A percentile compares a stretch with the other conserved stretches of the same genome.
These are phyloP conservation scores for Agrocybe praecox DNA, from an alignment of 768 basidiomycete species.

Conservation along the genomic window DNA sequence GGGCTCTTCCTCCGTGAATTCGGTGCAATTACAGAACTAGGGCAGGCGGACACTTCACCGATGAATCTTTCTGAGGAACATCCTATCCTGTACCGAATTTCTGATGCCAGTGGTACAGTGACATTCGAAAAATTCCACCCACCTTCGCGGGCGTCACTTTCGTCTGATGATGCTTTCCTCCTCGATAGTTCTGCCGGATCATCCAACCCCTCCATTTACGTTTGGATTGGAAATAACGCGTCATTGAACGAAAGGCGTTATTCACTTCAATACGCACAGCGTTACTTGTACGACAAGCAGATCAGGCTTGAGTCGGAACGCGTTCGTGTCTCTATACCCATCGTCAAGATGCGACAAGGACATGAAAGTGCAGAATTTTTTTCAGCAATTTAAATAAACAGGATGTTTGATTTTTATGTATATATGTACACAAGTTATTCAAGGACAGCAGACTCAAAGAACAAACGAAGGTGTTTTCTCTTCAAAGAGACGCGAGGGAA, in stretches of 20 bases:
- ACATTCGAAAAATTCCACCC: slow-evolving; percentile 37
- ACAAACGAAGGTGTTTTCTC: too few relatives aligned
- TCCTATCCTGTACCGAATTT: slow-evolving; percentile 41
- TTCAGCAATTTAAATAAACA: slow-evolving; percentile 12
- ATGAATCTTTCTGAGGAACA: slow-evolving; percentile 3
- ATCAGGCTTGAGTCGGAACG: slow-evolving; percentile 18
- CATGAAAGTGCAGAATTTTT: slow-evolving; percentile 52
- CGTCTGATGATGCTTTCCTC: slow-evolving; percentile 53
- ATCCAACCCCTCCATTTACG: slow-evolving; percentile 46
- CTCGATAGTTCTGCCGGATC: slow-evolving; percentile 43
- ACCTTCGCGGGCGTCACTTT: slow-evolving; percentile 34
- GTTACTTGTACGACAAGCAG: slow-evolving; percentile 46
- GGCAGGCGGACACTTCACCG: slow-evolving; percentile 9
- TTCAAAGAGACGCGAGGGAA: too few relatives aligned
- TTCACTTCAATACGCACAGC: slow-evolving; percentile 57
- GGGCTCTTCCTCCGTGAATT: slow-evolving; percentile 51
- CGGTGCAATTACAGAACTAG: slow-evolving; percentile 31
- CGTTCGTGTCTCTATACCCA: slow-evolving; percentile 35
- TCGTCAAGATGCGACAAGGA: slow-evolving; percentile 59
- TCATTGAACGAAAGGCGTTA: slow-evolving; percentile 50
- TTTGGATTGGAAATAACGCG: slow-evolving; percentile 59
- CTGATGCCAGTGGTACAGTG: slow-evolving; percentile 44
- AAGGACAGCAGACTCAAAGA: too few relatives aligned
- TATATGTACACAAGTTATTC: neutral
- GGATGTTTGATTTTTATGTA: too few relatives aligned